A percentile compares a stretch with the other conserved stretches of the same genome.
Conservation (phyloP, 176 grass and related monocot genomes). For the Carex kokanica region DNA sequence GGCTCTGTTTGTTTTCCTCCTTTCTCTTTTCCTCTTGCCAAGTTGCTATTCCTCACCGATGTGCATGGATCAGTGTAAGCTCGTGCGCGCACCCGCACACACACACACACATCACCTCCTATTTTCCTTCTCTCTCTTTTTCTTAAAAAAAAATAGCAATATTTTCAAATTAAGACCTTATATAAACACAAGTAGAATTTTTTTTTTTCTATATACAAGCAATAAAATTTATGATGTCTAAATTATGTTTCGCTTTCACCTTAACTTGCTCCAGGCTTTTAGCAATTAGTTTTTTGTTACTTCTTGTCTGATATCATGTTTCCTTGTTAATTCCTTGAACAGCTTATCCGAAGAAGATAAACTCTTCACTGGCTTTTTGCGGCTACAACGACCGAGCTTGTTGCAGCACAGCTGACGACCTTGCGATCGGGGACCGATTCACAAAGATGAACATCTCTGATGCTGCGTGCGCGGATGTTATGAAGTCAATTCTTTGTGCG, state of each 20-base stretch:
- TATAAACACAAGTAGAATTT: no score
- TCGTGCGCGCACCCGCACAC: no score
- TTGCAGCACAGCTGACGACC: conserved; percentile 55
- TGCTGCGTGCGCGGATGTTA: conserved; percentile 41
- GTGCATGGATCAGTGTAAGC: conserved; percentile 58
- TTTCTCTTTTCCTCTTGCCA: conserved; percentile 24
- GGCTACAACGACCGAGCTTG: conserved; percentile 40
- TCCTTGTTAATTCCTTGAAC: neutral
- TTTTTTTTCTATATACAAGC: no score
- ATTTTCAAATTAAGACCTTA: neutral
- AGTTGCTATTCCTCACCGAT: conserved; percentile 37
- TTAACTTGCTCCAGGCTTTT: no score
- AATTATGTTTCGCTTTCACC: no score
- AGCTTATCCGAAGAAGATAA: conserved; percentile 50
- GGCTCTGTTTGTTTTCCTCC: conserved; percentile 22
- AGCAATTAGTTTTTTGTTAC: no score
- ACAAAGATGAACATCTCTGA: conserved; percentile 61
- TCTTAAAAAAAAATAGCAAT: neutral
- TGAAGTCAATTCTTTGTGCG: conserved; percentile 74
- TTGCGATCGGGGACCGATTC: conserved; percentile 47
- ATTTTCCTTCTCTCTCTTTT: neutral
- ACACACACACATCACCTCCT: no score
- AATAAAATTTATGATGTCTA: no score
- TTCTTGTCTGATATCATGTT: neutral
- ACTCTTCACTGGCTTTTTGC: conserved; percentile 48